These are phyloP conservation scores for Odonthalia washingtoniensis DNA, from an alignment of 31 red algal genomes.

Conservation along the genomic window DNA sequence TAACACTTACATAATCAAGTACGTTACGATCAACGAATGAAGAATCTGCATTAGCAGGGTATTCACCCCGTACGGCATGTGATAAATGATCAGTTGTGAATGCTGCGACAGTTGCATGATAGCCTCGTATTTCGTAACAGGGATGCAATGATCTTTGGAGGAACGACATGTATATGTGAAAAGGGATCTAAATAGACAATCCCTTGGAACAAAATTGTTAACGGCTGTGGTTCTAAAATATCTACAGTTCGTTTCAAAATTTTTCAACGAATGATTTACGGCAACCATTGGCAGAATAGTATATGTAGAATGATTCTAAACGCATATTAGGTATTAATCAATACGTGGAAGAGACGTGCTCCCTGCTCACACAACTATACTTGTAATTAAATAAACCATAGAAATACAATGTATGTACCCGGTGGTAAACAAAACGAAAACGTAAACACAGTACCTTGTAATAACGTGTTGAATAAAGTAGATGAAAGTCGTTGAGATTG, in stretches of 20 bases:
- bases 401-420: slow-evolving; percentile 35
- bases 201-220: slow-evolving; percentile 32
- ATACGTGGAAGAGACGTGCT: slow-evolving; percentile 53
- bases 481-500: too few species aligned
- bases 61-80: too few species aligned
- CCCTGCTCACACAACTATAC: slow-evolving; percentile 22
- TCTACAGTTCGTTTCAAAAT: slow-evolving; percentile 9
- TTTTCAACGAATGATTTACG: slow-evolving; percentile 10
- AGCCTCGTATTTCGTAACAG: too few species aligned
- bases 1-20: slow-evolving; percentile 36
- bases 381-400: slow-evolving; percentile 47
- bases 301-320: slow-evolving; percentile 47
- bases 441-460: slow-evolving; percentile 20
- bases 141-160: slow-evolving; percentile 13
- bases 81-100: slow-evolving; percentile 33
- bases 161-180: slow-evolving; percentile 10
- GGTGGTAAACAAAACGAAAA: slow-evolving; percentile 34
- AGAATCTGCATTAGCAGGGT: slow-evolving; percentile 39
- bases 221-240: slow-evolving; percentile 20
- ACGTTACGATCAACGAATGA: slow-evolving; percentile 59
- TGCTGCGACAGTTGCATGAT: background rate
- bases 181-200: slow-evolving; percentile 20
- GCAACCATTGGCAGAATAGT: background rate
- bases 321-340: slow-evolving; percentile 15
- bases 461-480: too few species aligned